phyloP scores from a whole-genome alignment of 225 moss, liverwort and hornwort species.

The Pseudoscleropodium purum region DNA sequence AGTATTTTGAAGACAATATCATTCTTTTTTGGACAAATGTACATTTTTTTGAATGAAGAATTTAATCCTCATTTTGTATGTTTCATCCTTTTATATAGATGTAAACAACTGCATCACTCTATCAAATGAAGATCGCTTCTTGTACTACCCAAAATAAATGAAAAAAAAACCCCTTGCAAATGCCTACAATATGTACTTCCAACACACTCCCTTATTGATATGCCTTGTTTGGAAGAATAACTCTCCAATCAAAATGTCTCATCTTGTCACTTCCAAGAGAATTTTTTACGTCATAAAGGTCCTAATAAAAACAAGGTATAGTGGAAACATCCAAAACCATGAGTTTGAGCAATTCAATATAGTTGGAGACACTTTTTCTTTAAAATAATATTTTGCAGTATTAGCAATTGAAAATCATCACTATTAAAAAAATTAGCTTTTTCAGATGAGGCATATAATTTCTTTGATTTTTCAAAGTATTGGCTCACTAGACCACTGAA shows the following conservation, averaged over 20 bases:
- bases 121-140: background rate
- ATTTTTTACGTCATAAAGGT: background rate
- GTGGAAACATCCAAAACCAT: no score
- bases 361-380: no score
- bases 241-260: background rate
- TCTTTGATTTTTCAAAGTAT: no score
- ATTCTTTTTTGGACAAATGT: background rate
- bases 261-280: background rate
- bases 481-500: no score
- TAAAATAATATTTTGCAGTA: no score
- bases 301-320: background rate
- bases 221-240: background rate
- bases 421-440: no score
- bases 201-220: background rate
- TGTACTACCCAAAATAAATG: background rate
- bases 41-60: rapidly evolving
- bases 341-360: no score
- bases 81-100: background rate
- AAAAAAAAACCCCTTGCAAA: background rate
- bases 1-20: background rate
- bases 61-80: rapidly evolving
- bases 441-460: no score
- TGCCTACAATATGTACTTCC: background rate
- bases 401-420: no score
- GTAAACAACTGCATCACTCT: background rate